Conservation (phyloP, 495 filamentous ascomycete species). For the Penicillium crystallinum region DNA sequence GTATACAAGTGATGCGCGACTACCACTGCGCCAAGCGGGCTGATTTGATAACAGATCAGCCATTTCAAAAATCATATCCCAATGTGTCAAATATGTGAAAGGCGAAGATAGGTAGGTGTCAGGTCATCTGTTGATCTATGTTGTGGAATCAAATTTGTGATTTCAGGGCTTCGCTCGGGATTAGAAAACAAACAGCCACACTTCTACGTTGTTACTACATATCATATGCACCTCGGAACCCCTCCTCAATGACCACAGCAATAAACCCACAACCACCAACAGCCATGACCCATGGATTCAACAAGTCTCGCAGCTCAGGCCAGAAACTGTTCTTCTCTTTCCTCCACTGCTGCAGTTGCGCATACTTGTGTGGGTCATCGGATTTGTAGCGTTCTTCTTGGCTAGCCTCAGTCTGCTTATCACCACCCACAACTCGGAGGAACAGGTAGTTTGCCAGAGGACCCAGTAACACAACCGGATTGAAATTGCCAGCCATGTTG, state of each 20-base stretch:
- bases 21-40: neutral
- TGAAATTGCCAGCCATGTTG: slow-evolving; percentile 45
- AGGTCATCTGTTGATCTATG: no score
- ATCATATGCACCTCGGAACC: slow-evolving; percentile 5
- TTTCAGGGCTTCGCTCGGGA: no score
- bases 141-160: no score
- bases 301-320: slow-evolving; percentile 42
- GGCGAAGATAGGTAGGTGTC: no score
- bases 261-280: slow-evolving; percentile 42
- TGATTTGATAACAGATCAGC: neutral
- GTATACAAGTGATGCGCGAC: neutral
- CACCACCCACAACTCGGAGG: slow-evolving; percentile 51
- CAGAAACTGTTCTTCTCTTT: slow-evolving; percentile 53
- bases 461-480: slow-evolving; percentile 49
- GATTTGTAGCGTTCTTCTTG: slow-evolving; percentile 46
- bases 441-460: slow-evolving; percentile 53
- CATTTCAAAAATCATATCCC: neutral
- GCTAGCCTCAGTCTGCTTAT: slow-evolving; percentile 47
- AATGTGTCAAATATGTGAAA: no score
- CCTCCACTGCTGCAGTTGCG: slow-evolving; percentile 45
- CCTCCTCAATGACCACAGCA: slow-evolving; percentile 25
- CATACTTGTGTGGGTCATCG: slow-evolving; percentile 43
- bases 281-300: slow-evolving; percentile 51
- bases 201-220: neutral
- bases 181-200: no score